A percentile compares a stretch with the other conserved stretches of the same genome.
phyloP scores from a whole-genome alignment of 768 basidiomycete genomes.

The Boletus rubescentipes region DNA sequence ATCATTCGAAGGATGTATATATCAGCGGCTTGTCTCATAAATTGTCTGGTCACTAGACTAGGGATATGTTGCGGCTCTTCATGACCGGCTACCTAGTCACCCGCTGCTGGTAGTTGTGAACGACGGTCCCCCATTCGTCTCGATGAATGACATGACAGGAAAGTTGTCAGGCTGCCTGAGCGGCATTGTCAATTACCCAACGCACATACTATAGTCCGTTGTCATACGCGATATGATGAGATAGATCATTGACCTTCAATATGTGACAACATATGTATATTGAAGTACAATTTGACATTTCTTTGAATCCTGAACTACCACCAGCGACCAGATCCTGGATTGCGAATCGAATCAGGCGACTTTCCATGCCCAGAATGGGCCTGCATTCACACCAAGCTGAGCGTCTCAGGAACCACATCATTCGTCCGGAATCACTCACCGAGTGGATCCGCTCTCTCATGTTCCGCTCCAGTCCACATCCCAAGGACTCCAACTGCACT shows the following conservation, averaged over 20 bases:
- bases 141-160: too few species aligned
- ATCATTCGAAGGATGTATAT: too few species aligned
- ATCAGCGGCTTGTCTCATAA: too few species aligned
- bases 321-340: background rate
- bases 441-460: slow-evolving; percentile 43
- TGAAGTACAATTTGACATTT: background rate
- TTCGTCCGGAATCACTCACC: slow-evolving; percentile 29
- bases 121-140: too few species aligned
- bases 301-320: background rate
- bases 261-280: background rate
- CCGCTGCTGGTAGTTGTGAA: too few species aligned
- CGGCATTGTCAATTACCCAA: too few species aligned
- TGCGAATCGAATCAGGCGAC: slow-evolving; percentile 27
- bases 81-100: too few species aligned
- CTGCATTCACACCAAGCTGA: slow-evolving; percentile 17
- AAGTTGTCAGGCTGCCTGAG: too few species aligned
- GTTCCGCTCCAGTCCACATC: slow-evolving; percentile 53
- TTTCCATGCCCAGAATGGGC: slow-evolving; percentile 47
- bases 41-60: too few species aligned
- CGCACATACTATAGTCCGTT: too few species aligned
- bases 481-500: slow-evolving; percentile 55
- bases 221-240: too few species aligned
- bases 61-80: too few species aligned
- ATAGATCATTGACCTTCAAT: background rate
- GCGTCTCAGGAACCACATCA: background rate